Evolutionary conservation across 345 rosid species (phyloP), one percentile per base, ranked within the genome.

Genomic region (Brassica juncea): DNA sequence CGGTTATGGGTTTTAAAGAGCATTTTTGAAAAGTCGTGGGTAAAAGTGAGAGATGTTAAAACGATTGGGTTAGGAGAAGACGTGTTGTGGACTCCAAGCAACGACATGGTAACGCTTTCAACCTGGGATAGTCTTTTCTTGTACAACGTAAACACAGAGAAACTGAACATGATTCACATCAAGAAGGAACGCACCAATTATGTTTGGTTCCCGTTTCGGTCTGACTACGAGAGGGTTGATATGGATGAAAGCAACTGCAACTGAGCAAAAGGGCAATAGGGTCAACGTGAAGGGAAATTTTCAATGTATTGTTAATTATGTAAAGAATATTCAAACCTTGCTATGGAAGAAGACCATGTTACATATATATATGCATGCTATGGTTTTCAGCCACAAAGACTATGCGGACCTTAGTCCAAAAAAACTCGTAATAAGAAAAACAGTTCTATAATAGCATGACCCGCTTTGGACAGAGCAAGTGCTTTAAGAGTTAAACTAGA

Each of bases 171-270:
- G 8, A 10, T 49, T 58, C 31, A 37, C 6, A 0, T 28, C 2
- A 31, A 44, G 1, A 47, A 9, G 12, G 39, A 14, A n/a, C 1
- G 14, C 8, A 3, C 12, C 28, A 16, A 12, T 59, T 16, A 28
- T n/a, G 30, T 35, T 16, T 68, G 47, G 61, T 68, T 76, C 15
- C 80, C 61, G 14, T 76, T 76, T 60, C 44, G 15, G 59, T 76
- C 79, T 68, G 73, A 75, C 6, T 57, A 67, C 59, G 66, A 67
- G n/a, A 68, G 9, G 4, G 67, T 76, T 76, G 44, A 30, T 74
- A 25, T 65, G n/a, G 31, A 14, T n/a, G 15, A 35, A 66, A 39
- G 39, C 10, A 7, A 62, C 34, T n/a, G 25, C 23, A 63, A 32
- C 39, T 32, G 35, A 63, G 68, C n/a, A 23, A 30, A 31, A 31